Conservation (phyloP, 345 rosid species). For the Sonneratia alba region DNA sequence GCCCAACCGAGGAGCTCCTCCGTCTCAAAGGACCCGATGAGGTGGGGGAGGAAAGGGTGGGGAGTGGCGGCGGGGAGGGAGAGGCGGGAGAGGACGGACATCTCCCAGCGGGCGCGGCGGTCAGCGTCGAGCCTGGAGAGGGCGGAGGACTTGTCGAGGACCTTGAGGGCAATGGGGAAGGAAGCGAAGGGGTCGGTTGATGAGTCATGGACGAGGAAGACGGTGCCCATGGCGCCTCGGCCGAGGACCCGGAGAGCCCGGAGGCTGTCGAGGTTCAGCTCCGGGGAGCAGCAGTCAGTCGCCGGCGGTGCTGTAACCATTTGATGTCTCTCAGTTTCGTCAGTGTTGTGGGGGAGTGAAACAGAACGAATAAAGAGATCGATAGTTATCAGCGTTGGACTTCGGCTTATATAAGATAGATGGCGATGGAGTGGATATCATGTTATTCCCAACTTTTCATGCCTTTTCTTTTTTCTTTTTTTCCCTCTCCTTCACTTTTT, state of each 20-base stretch:
- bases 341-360: constrained; percentile 14
- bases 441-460: too few relatives aligned
- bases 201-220: constrained; percentile 60
- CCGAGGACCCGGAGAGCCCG: constrained; percentile 65
- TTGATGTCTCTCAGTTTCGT: neutral
- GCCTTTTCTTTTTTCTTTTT: too few relatives aligned
- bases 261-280: constrained; percentile 36
- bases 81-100: constrained; percentile 44
- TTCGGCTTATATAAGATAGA: too few relatives aligned
- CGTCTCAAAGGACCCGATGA: constrained; percentile 49
- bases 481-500: too few relatives aligned
- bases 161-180: constrained; percentile 66
- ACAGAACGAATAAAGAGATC: constrained; percentile 5
- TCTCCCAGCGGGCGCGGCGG: constrained; percentile 85
- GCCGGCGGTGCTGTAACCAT: constrained; percentile 4
- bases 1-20: constrained; percentile 71
- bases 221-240: constrained; percentile 91
- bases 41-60: constrained; percentile 74
- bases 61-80: constrained; percentile 20
- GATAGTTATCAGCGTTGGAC: too few relatives aligned
- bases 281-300: neutral
- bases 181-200: constrained; percentile 34
- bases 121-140: constrained; percentile 42
- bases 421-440: too few relatives aligned
- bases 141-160: constrained; percentile 50